Evolutionary conservation across 2,329 filamentous ascomycete genomes (phyloP), one percentile per base, ranked within the genome.

Genomic region (Clarireedia sp.): DNA sequence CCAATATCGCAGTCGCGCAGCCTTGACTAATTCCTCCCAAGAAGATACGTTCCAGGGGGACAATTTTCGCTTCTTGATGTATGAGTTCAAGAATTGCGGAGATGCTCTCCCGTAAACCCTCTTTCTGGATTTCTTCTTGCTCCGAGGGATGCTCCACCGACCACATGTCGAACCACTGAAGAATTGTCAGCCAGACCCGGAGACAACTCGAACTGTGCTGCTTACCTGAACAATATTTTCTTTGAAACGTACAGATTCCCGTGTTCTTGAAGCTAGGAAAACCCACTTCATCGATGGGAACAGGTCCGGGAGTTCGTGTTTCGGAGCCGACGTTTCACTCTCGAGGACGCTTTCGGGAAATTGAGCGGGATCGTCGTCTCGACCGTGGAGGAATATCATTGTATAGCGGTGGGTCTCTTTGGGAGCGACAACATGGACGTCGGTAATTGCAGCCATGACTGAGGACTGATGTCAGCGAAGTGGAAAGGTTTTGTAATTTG

Each of bases 131-230:
- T 3, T 75, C 72, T 57, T 78, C 74, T 16, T 66, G 62, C n/a
- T 73, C 66, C 1, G 67, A 48, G 16, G 74, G 72, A 55, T 75
- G 66, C 17, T 67, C 61, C 0, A 72, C 66, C 49, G 75, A 73
- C 68, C 70, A 75, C 37, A 78, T 70, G 61, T 80, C 76, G 62
- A 79, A 80, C 78, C 77, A 80, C 60, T 78, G 74, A 17, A 51
- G 59, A 8, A 71, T 68, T 6, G 3, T 2, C 21, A 2, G 6
- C 1, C 16, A 2, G 8, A 14, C 4, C 5, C 54, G 8, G 24
- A 26, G 24, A n/a, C n/a, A n/a, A n/a, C n/a, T n/a, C n/a, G n/a
- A n/a, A n/a, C n/a, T 26, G 4, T 26, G 5, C 8, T 4, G 5
- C 24, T 26, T 26, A 26, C 24, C 24, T 26, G 24, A 7, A 26